A percentile compares a stretch with the other conserved stretches of the same genome.
phyloP scores from a whole-genome alignment of 2,329 filamentous ascomycete species.

The Zymoseptoria tritici region DNA sequence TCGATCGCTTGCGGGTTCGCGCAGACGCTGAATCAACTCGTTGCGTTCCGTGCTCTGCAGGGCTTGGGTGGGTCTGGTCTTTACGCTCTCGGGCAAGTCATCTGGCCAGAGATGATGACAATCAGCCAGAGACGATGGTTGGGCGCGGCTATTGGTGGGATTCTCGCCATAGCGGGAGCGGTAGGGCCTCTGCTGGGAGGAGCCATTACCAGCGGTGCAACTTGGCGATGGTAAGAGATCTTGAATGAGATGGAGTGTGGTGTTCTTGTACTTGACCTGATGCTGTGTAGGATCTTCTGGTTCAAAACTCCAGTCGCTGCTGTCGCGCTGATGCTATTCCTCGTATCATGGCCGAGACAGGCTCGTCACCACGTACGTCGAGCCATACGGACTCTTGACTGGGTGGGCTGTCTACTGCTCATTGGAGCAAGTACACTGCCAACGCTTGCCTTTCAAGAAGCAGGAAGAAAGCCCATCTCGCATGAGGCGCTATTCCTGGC shows the following conservation, averaged over 20 bases:
- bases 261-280: neutral
- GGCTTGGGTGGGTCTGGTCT: conserved; percentile 55
- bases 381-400: neutral
- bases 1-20: conserved; percentile 49
- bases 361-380: neutral
- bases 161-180: conserved; percentile 5
- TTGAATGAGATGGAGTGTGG: neutral
- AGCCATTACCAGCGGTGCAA: neutral
- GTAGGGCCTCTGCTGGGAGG: conserved; percentile 11
- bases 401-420: neutral
- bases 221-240: neutral
- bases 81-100: conserved; percentile 31
- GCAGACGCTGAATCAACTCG: conserved; percentile 46
- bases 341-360: conserved; percentile 42
- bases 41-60: conserved; percentile 54
- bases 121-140: conserved; percentile 37
- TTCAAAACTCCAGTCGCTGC: conserved; percentile 50
- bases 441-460: neutral
- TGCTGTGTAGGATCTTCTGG: conserved; percentile 13
- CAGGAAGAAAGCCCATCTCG: neutral
- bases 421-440: neutral
- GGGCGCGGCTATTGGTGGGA: conserved; percentile 43
- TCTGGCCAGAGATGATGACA: conserved; percentile 16
- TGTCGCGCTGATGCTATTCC: conserved; percentile 42
- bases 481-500: neutral